These are phyloP conservation scores for Rusavskia elegans DNA, from an alignment of 495 filamentous ascomycete genomes.

Conservation along the genomic window DNA sequence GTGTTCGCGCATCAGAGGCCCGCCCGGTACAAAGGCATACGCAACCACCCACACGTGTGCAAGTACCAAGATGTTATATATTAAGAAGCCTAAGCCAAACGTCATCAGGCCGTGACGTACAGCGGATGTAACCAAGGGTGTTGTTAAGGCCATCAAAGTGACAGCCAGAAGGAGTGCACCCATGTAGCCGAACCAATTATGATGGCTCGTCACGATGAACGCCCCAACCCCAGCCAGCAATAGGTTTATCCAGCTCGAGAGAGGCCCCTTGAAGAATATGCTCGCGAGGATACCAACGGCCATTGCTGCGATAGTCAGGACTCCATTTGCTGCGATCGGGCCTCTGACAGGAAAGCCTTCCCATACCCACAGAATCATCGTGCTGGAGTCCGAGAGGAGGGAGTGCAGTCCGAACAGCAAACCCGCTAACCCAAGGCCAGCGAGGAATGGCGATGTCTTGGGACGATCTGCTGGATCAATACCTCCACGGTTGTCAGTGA, in stretches of 20 bases:
- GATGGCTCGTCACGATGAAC: constrained; percentile 59
- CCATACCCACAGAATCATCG: constrained; percentile 99
- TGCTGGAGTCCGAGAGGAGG: constrained; percentile 89
- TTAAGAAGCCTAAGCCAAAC: constrained; percentile 74
- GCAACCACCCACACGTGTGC: constrained; percentile 98
- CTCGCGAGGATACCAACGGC: constrained; percentile 64
- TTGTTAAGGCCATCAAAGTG: constrained; percentile 69
- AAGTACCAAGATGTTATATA: constrained; percentile 82
- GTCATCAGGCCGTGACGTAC: constrained; percentile 56
- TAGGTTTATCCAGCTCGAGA: constrained; percentile 66
- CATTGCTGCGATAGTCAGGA: constrained; percentile 73
- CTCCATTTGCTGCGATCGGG: constrained; percentile 77
- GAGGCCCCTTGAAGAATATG: constrained; percentile 51
- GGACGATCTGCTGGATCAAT: constrained; percentile 29
- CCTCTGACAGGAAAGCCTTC: constrained; percentile 87
- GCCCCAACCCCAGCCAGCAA: constrained; percentile 66
- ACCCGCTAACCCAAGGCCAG: constrained; percentile 65
- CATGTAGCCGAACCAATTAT: constrained; percentile 81
- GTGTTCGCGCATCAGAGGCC: constrained; percentile 79
- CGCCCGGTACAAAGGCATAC: constrained; percentile 97
- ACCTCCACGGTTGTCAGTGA: constrained; percentile 34
- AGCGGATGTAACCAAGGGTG: constrained; percentile 59
- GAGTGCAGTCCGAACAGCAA: constrained; percentile 87
- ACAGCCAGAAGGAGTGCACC: constrained; percentile 60
- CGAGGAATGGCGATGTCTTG: constrained; percentile 54